Evolutionary conservation across 1,284 basidiomycete genomes (phyloP), one percentile per base, ranked within the genome.

Genomic region (Pseudozyma hubeiensis): DNA sequence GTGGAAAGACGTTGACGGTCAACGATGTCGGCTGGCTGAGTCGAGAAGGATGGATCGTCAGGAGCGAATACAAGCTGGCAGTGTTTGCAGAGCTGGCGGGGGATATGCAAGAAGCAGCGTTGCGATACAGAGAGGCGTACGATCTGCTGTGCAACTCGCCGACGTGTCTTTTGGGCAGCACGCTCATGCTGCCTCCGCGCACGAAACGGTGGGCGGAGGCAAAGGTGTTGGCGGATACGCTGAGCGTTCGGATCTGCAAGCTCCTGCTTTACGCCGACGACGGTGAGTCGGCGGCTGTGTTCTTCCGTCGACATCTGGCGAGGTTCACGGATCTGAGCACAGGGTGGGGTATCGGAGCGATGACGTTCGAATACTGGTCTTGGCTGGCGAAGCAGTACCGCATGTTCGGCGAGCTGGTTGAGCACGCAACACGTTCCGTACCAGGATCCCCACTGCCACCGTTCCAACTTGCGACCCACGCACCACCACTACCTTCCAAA

Each of bases 131-230:
- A 29, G 64, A 69, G 30, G 66, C 61, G 40, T 53, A 77, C 66
- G 61, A 65, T 30, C 24, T 65, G 44, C 55, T 65, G 41, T 63
- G 73, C 53, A 64, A 44, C 40, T 61, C 69, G 7, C 59, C 63
- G 0, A 44, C 63, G 8, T 65, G 56, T 33, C 51, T 79, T 13
- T 52, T 83, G 14, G 89, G 91, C 0, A 93, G 92, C 4, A 92
- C 92, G 4, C 90, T 90, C 0, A 91, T 92, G 56, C 85, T 97
- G 5, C 92, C 93, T 0, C 94, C 96, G 5, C 89, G 95, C 4
- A 97, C 95, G 0, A 98, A 98, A 84, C 88, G 96, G 33, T 98
- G 96, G 95, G 94, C 96, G 4, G 96, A 99, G 85, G 96, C 94
- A 1, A 97, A 97, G 82, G 96, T 98, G 2, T 88, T 99, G 3